These are phyloP conservation scores for Jimgerdemannia lactiflua DNA, from an alignment of 192 early-diverging fungal species.

Conservation along the genomic window DNA sequence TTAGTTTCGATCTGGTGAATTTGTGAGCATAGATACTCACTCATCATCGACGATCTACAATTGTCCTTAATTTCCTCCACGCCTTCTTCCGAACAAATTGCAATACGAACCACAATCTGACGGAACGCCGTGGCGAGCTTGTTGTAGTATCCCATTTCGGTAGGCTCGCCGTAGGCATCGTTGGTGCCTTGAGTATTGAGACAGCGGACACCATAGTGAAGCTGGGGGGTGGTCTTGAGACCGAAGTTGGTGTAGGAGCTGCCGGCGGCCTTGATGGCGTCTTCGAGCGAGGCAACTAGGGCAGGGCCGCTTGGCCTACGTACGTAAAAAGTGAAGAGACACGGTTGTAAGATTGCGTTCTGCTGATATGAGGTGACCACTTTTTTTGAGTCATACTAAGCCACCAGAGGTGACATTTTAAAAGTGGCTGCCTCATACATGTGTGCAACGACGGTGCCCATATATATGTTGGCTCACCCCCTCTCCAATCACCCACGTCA, in stretches of 20 bases:
- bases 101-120: conserved; percentile 64
- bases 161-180: conserved; percentile 85
- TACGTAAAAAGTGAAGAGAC: not conserved
- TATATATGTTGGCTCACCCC: not conserved
- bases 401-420: too few species aligned
- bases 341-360: not conserved
- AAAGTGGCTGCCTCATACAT: not conserved
- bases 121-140: conserved; percentile 88
- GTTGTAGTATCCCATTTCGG: conserved; percentile 87
- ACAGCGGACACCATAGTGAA: conserved; percentile 93
- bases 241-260: conserved; percentile 78
- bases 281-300: conserved; percentile 76
- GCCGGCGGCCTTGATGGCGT: conserved; percentile 74
- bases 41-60: not conserved
- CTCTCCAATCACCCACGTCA: too few species aligned
- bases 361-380: not conserved
- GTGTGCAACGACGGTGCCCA: conserved; percentile 5
- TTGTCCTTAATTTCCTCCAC: too few species aligned
- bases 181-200: conserved; percentile 76
- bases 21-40: not conserved
- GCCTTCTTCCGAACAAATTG: too few species aligned
- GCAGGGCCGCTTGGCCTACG: conserved; percentile 79
- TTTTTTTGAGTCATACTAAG: not conserved
- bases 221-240: conserved; percentile 92
- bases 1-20: too few species aligned